These are phyloP conservation scores for Cryphonectria japonica DNA, from an alignment of 2,329 filamentous ascomycete species.

Conservation along the genomic window DNA sequence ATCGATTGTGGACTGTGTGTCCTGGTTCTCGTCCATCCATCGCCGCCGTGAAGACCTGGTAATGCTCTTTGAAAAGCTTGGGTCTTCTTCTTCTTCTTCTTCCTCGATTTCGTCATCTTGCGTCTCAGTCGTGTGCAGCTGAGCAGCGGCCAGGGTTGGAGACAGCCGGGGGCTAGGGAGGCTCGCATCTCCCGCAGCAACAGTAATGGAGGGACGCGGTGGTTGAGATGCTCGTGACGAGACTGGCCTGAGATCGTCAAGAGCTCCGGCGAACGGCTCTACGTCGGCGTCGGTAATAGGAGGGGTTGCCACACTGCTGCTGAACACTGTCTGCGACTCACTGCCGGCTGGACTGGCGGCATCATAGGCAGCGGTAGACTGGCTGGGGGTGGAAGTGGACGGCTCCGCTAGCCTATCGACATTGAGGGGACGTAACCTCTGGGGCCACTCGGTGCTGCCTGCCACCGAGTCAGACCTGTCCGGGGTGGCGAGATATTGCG, in stretches of 20 bases:
- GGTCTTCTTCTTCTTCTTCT: conserved; percentile 40
- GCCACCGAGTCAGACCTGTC: conserved; percentile 55
- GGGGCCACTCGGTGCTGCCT: conserved; percentile 39
- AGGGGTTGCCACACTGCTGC: conserved; percentile 70
- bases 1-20: conserved; percentile 42
- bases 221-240: conserved; percentile 51
- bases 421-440: conserved; percentile 47
- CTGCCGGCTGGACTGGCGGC: conserved; percentile 57
- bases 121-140: conserved; percentile 47
- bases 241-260: conserved; percentile 53
- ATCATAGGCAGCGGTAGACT: conserved; percentile 48
- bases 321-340: conserved; percentile 63
- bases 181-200: conserved; percentile 83
- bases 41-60: conserved; percentile 39
- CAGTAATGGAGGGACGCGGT: conserved; percentile 65
- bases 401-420: conserved; percentile 49
- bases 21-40: conserved; percentile 46
- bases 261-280: conserved; percentile 57
- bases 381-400: conserved; percentile 48
- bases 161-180: conserved; percentile 94
- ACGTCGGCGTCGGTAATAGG: conserved; percentile 75
- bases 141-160: conserved; percentile 78
- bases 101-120: conserved; percentile 51
- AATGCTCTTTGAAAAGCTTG: conserved; percentile 39
- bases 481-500: conserved; percentile 56